Conservation (phyloP, 2,329 filamentous ascomycete species). For the Trichoderma koningii region DNA sequence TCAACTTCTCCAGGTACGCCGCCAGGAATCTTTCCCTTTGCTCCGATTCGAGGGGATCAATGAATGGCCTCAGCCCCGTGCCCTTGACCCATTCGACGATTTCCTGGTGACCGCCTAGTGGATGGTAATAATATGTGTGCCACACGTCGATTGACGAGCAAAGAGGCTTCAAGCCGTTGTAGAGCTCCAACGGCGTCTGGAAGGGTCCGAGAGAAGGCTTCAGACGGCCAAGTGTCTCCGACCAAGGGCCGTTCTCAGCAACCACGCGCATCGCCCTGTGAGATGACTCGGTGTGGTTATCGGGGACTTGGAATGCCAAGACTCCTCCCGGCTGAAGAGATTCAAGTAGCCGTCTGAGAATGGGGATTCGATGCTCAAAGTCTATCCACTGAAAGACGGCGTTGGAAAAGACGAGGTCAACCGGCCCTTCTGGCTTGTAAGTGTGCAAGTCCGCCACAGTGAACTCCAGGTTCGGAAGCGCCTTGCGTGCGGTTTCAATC, state of each 20-base stretch:
- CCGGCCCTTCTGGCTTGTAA: slow-evolving; percentile 39
- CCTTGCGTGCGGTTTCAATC: slow-evolving; percentile 50
- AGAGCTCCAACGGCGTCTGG: slow-evolving; percentile 49
- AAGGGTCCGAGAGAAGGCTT: slow-evolving; percentile 50
- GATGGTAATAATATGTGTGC: slow-evolving; percentile 57
- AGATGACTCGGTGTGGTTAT: slow-evolving; percentile 53
- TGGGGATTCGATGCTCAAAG: slow-evolving; percentile 44
- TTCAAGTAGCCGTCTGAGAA: slow-evolving; percentile 48
- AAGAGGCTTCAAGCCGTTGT: slow-evolving; percentile 50
- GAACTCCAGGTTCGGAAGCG: slow-evolving; percentile 49
- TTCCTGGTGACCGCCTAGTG: slow-evolving; percentile 48
- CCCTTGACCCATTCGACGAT: slow-evolving; percentile 64
- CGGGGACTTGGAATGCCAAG: slow-evolving; percentile 54
- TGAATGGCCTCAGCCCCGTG: slow-evolving; percentile 57
- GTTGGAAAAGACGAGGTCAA: slow-evolving; percentile 57
- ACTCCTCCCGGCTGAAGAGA: slow-evolving; percentile 48
- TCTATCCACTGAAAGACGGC: slow-evolving; percentile 62
- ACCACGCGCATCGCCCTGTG: slow-evolving; percentile 54
- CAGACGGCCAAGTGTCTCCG: slow-evolving; percentile 33
- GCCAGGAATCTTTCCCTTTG: slow-evolving; percentile 48
- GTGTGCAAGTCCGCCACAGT: slow-evolving; percentile 47
- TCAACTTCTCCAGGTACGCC: slow-evolving; percentile 50
- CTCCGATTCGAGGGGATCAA: slow-evolving; percentile 48
- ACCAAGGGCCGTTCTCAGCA: slow-evolving; percentile 45
- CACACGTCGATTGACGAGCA: slow-evolving; percentile 53